These are phyloP conservation scores for Thielaviopsis ethacetica DNA, from an alignment of 2,329 filamentous ascomycete species.

Conservation along the genomic window DNA sequence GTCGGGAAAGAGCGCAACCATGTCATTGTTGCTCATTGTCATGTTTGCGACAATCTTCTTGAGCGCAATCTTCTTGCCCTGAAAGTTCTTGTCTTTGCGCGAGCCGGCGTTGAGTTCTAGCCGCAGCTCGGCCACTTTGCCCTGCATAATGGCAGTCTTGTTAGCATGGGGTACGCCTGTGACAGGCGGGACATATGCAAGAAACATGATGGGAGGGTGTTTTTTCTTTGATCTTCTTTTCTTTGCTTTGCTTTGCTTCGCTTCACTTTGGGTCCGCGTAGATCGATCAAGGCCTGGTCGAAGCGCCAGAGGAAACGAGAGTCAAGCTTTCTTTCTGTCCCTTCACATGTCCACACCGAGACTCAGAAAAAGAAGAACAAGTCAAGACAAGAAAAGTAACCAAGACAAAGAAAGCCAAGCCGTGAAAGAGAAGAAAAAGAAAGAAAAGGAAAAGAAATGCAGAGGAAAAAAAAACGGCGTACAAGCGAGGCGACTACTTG, in stretches of 20 bases:
- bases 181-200: constrained; percentile 34
- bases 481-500: neutral
- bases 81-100: constrained; percentile 96
- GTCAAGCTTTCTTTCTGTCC: neutral
- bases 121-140: constrained; percentile 95
- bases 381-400: too few species aligned
- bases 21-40: constrained; percentile 99
- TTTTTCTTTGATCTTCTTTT: neutral
- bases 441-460: neutral
- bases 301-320: too few species aligned
- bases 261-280: neutral
- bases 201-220: constrained; percentile 27
- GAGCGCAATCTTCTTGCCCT: constrained; percentile 88
- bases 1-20: constrained; percentile 93
- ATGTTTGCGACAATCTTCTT: constrained; percentile 99
- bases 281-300: too few species aligned
- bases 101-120: constrained; percentile 74
- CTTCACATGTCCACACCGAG: neutral
- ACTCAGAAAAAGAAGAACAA: neutral
- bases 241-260: neutral
- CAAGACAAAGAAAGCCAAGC: too few species aligned
- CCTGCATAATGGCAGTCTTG: constrained; percentile 47
- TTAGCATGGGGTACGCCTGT: constrained; percentile 11
- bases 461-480: neutral
- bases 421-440: neutral